Percentiles rank a stretch among this genome's conserved stretches.
phyloP scores from a whole-genome alignment of 192 early-diverging fungal genomes.

The Coemansia sp. region DNA sequence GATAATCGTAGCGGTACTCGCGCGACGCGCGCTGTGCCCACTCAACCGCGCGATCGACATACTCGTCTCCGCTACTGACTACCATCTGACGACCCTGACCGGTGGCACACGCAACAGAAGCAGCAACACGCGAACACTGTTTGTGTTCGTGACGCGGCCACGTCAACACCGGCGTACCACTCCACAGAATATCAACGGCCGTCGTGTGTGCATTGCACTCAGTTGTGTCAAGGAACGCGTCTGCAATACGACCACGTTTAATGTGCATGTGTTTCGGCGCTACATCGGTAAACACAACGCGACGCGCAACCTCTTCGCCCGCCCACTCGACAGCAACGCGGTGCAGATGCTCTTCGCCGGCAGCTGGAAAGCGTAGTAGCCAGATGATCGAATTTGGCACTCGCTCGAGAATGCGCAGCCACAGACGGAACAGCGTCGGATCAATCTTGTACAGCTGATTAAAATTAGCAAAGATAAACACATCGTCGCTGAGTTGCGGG shows the following conservation, averaged over 20 bases:
- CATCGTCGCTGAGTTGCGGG: conserved; percentile 75
- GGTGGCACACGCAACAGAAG: conserved; percentile 80
- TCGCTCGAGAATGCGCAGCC: conserved; percentile 78
- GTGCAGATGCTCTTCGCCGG: conserved; percentile 75
- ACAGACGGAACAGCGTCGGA: conserved; percentile 78
- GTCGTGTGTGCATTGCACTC: conserved; percentile 97
- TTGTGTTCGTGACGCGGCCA: conserved; percentile 86
- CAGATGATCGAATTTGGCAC: conserved; percentile 84
- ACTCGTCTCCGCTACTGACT: conserved; percentile 61
- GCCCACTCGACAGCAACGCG: conserved; percentile 71
- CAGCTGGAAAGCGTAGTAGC: conserved; percentile 88
- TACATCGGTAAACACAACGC: conserved; percentile 84
- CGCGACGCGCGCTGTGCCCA: conserved; percentile 55
- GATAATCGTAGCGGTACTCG: conserved; percentile 26
- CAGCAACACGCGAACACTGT: conserved; percentile 87
- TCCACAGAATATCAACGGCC: conserved; percentile 92
- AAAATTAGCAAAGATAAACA: conserved; percentile 92
- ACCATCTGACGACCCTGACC: conserved; percentile 71
- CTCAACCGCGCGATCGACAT: conserved; percentile 65
- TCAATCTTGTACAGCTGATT: conserved; percentile 98
- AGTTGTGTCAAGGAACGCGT: conserved; percentile 91
- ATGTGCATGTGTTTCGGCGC: conserved; percentile 87
- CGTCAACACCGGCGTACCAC: conserved; percentile 88
- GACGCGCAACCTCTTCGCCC: conserved; percentile 70
- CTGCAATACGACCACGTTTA: conserved; percentile 86